Percentiles rank a stretch among this genome's conserved stretches.
Evolutionary conservation across 805 yeast genomes (phyloP).

Genomic region (Wickerhamomyces rabaulensis): DNA sequence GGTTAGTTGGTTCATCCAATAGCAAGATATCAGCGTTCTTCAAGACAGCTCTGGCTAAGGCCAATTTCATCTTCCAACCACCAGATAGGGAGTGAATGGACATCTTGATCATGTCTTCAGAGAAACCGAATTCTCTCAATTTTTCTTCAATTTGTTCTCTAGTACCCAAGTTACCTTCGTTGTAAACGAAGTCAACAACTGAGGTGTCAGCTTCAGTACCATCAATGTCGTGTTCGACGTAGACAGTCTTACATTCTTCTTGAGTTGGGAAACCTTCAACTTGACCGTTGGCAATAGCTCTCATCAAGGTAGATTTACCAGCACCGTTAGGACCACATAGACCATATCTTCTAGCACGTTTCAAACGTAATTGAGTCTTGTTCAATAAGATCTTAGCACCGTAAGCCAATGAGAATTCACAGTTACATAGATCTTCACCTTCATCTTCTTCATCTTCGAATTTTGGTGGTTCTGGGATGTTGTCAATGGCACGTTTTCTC

Average conservation of each 20-base stretch:
- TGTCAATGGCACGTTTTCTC: constrained; percentile 95
- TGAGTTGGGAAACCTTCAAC: constrained; percentile 99
- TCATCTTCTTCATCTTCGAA: constrained; percentile 97
- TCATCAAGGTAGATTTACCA: constrained; percentile 98
- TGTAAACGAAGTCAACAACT: constrained; percentile 86
- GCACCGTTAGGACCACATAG: constrained; percentile 99
- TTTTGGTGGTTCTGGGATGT: constrained; percentile 94
- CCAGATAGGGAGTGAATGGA: constrained; percentile 97
- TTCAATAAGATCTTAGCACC: constrained; percentile 99
- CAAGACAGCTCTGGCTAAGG: constrained; percentile 98
- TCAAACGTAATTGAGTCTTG: constrained; percentile 98
- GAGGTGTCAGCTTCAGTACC: constrained; percentile 96
- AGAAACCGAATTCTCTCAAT: constrained; percentile 86
- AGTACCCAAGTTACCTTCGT: constrained; percentile 65
- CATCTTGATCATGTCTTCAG: constrained; percentile 88
- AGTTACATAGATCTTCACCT: constrained; percentile 99
- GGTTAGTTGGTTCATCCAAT: constrained; percentile 99
- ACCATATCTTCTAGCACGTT: constrained; percentile 99
- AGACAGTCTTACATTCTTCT: constrained; percentile 98
- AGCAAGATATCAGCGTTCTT: constrained; percentile 96
- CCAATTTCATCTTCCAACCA: constrained; percentile 99
- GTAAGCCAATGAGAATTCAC: constrained; percentile 99
- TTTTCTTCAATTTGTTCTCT: constrained; percentile 66
- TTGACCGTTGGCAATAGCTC: constrained; percentile 96
- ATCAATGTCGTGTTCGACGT: constrained; percentile 99